Evolutionary conservation across 2,329 filamentous ascomycete species (phyloP).

Genomic region (Arachnopeziza araneosa): DNA sequence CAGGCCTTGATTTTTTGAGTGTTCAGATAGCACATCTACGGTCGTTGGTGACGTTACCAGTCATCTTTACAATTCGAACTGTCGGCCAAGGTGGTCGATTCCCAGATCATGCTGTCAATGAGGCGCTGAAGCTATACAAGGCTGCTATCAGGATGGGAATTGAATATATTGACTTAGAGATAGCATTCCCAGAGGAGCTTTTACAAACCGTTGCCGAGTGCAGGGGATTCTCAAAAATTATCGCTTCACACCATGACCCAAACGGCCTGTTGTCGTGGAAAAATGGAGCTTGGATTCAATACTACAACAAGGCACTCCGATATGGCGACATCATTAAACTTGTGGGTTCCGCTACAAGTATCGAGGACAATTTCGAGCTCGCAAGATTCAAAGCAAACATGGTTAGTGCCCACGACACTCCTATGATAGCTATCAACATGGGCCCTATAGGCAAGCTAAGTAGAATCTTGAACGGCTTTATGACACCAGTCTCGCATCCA

Average conservation of each 20-base stretch:
- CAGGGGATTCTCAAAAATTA: slow-evolving; percentile 72
- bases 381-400: slow-evolving; percentile 76
- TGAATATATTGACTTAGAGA: slow-evolving; percentile 91
- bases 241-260: slow-evolving; percentile 94
- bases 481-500: slow-evolving; percentile 91
- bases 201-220: slow-evolving; percentile 61
- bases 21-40: slow-evolving; percentile 78
- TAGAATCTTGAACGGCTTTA: slow-evolving; percentile 82
- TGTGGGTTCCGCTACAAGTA: slow-evolving; percentile 68
- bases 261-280: slow-evolving; percentile 74
- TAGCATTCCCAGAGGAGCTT: slow-evolving; percentile 74
- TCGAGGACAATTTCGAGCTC: slow-evolving; percentile 84
- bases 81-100: slow-evolving; percentile 82
- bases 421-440: slow-evolving; percentile 96
- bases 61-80: slow-evolving; percentile 91
- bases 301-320: slow-evolving; percentile 85
- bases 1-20: slow-evolving; percentile 68
- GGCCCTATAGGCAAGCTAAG: slow-evolving; percentile 80
- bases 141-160: slow-evolving; percentile 77
- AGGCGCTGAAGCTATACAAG: slow-evolving; percentile 68
- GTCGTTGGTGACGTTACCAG: slow-evolving; percentile 63
- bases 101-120: slow-evolving; percentile 67
- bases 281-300: slow-evolving; percentile 85
- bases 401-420: slow-evolving; percentile 65
- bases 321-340: slow-evolving; percentile 94